phyloP scores from a whole-genome alignment of 805 yeast genomes.

The Metschnikowia koreensis region DNA sequence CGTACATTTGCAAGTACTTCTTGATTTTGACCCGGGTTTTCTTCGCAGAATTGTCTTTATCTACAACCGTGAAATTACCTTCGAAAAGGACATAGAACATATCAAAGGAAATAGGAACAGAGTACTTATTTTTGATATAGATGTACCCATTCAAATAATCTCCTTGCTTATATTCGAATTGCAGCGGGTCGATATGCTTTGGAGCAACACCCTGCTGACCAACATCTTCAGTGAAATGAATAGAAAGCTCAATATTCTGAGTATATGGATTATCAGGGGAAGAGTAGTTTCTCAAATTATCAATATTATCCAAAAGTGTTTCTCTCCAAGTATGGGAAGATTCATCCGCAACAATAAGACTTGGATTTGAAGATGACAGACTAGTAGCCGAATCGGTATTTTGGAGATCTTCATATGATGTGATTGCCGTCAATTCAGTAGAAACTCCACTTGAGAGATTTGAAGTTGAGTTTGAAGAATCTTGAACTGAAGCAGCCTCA shows the following conservation, averaged over 20 bases:
- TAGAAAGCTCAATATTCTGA: slow-evolving; percentile 25
- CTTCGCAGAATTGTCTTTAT: slow-evolving; percentile 9
- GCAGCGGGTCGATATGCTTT: slow-evolving; percentile 27
- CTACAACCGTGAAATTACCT: slow-evolving; percentile 39
- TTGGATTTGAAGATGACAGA: slow-evolving; percentile 4
- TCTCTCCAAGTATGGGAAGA: slow-evolving; percentile 32
- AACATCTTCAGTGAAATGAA: slow-evolving; percentile 36
- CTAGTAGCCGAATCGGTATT: background rate
- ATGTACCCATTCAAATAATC: slow-evolving; percentile 61
- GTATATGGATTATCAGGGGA: slow-evolving; percentile 27
- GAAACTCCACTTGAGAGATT: slow-evolving; percentile 1
- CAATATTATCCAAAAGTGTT: slow-evolving; percentile 39
- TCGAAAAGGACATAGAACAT: slow-evolving; percentile 60
- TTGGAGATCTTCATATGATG: slow-evolving; percentile 1
- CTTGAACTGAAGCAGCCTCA: slow-evolving; percentile 11
- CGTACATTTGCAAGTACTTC: slow-evolving; percentile 41
- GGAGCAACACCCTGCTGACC: slow-evolving; percentile 29
- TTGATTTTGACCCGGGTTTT: slow-evolving; percentile 24
- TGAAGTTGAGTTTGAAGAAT: slow-evolving; percentile 5
- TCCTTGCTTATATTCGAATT: slow-evolving; percentile 61
- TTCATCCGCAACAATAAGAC: slow-evolving; percentile 35
- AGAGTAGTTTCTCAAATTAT: slow-evolving; percentile 32
- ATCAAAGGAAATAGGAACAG: slow-evolving; percentile 51
- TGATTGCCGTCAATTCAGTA: slow-evolving; percentile 1
- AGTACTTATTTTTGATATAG: slow-evolving; percentile 38